phyloP scores from a whole-genome alignment of 306 rosid species.

The Myrica gale region DNA sequence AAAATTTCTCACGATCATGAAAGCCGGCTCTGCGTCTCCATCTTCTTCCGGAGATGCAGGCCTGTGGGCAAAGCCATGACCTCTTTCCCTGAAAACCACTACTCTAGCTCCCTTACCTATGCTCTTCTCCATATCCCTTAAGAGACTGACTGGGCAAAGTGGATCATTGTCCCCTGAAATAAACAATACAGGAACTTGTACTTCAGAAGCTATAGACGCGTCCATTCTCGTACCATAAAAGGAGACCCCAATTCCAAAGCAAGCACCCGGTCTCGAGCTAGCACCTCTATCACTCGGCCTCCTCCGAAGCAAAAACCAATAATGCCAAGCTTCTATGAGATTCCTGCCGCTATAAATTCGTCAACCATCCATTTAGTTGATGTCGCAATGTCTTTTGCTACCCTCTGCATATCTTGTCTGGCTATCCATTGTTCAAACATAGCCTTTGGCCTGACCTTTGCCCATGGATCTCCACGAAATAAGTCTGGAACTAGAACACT shows the following conservation, averaged over 20 bases:
- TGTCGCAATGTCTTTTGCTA: constrained; percentile 48
- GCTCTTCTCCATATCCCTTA: constrained; percentile 39
- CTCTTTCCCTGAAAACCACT: constrained; percentile 62
- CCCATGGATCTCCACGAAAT: constrained; percentile 66
- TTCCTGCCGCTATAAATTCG: constrained; percentile 65
- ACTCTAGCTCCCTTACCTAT: constrained; percentile 46
- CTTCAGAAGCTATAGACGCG: constrained; percentile 35
- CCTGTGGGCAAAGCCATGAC: constrained; percentile 78
- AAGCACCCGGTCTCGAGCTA: constrained; percentile 53
- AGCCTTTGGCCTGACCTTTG: constrained; percentile 40
- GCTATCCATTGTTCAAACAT: constrained; percentile 51
- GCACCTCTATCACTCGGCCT: constrained; percentile 58
- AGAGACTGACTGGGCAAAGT: constrained; percentile 46
- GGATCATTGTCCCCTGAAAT: constrained; percentile 71
- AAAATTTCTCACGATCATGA: constrained; percentile 65
- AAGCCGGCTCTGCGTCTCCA: constrained; percentile 79
- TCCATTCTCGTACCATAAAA: constrained; percentile 65
- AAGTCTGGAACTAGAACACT: constrained; percentile 84
- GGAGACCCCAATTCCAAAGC: constrained; percentile 62
- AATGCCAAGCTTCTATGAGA: constrained; percentile 66
- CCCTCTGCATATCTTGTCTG: constrained; percentile 46
- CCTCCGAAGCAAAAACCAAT: constrained; percentile 80
- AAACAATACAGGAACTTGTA: constrained; percentile 60
- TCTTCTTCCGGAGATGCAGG: constrained; percentile 75
- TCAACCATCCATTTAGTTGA: constrained; percentile 75